Evolutionary conservation across 202 grass and related monocot genomes (phyloP).

Genomic region (Zoysia matrella): DNA sequence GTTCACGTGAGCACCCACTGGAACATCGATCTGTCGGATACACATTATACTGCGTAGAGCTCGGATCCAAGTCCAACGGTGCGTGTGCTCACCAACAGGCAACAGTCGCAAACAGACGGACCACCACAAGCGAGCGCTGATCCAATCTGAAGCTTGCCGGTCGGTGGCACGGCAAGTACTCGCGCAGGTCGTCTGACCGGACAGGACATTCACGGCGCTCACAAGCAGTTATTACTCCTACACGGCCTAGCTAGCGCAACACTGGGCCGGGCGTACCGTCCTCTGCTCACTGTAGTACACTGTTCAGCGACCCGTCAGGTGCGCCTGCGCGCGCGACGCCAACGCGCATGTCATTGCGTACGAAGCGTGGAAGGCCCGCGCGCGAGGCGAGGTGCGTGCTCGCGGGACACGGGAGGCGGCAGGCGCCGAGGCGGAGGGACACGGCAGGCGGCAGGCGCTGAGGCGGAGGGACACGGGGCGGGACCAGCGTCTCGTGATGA

Average conservation of each 20-base stretch:
- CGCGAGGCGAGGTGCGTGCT: no score
- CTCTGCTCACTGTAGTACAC: no score
- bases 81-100: not conserved
- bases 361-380: not conserved
- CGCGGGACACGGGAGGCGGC: no score
- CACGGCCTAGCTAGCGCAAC: no score
- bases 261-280: no score
- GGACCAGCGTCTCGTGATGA: not conserved
- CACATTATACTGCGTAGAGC: not conserved
- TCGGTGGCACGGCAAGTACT: constrained; percentile 12
- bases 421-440: no score
- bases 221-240: no score
- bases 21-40: no score
- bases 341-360: not conserved
- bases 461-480: not conserved
- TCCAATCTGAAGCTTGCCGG: not conserved
- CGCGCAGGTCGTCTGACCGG: constrained; percentile 13
- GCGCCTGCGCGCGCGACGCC: not conserved
- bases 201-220: constrained; percentile 4
- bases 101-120: not conserved
- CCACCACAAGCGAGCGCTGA: not conserved
- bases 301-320: no score
- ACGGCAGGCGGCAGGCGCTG: no score
- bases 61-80: not conserved
- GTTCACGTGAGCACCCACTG: no score